These are phyloP conservation scores for Crithidia expoeki DNA, from an alignment of 208 protist species.

Conservation along the genomic window DNA sequence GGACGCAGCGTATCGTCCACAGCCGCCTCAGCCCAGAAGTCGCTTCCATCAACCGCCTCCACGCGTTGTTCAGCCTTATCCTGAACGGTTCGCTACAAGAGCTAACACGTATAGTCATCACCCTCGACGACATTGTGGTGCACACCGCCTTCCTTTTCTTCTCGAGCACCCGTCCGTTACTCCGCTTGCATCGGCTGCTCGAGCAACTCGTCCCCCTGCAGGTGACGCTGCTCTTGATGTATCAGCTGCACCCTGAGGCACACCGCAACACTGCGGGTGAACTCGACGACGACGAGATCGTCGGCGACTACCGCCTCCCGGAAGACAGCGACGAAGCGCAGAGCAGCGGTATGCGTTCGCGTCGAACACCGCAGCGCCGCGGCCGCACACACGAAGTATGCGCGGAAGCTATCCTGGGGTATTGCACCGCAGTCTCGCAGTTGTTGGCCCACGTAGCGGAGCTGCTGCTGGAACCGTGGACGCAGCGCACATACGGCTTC, in stretches of 20 bases:
- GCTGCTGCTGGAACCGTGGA: conserved; percentile 34
- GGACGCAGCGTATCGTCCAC: conserved; percentile 22
- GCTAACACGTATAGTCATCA: conserved; percentile 22
- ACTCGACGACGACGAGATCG: conserved; percentile 15
- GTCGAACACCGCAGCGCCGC: conserved; percentile 1
- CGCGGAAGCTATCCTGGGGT: conserved; percentile 7
- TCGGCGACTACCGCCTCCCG: conserved; percentile 10
- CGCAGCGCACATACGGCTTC: conserved; percentile 16
- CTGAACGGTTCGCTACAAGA: conserved; percentile 10
- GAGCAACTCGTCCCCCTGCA: conserved; percentile 32
- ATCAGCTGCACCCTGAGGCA: conserved; percentile 13
- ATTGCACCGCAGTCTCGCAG: conserved; percentile 27
- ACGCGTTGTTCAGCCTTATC: conserved; percentile 11
- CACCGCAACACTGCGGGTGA: background rate
- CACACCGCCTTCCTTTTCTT: conserved; percentile 32
- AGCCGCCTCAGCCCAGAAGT: conserved; percentile 6
- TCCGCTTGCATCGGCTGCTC: conserved; percentile 29
- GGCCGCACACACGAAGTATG: background rate
- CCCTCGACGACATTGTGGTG: conserved; percentile 37
- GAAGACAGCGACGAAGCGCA: conserved; percentile 16
- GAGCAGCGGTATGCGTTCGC: background rate
- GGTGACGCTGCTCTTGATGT: conserved; percentile 18
- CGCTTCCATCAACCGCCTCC: conserved; percentile 8
- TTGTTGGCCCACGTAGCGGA: conserved; percentile 37
- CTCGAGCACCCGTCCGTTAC: conserved; percentile 14